These are phyloP conservation scores for Globisporangium paddicum DNA, from an alignment of 352 stramenopile species.

Conservation along the genomic window DNA sequence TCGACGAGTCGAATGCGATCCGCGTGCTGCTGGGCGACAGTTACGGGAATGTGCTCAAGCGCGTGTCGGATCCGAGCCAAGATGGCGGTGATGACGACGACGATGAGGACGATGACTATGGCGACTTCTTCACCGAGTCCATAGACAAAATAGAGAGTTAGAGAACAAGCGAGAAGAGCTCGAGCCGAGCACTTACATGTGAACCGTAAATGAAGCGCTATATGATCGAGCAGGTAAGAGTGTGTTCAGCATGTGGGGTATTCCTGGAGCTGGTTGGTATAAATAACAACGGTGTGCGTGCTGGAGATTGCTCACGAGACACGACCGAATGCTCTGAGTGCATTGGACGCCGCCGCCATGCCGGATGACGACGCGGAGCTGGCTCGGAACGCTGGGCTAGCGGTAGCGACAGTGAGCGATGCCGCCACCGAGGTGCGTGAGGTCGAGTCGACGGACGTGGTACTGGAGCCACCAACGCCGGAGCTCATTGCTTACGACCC, in stretches of 20 bases:
- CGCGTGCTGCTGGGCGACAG: slow-evolving; percentile 35
- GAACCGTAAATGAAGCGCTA: slow-evolving; percentile 6
- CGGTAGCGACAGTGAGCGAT: not conserved
- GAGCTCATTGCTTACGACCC: slow-evolving; percentile 36
- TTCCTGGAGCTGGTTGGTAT: slow-evolving; percentile 6
- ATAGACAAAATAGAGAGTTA: slow-evolving; percentile 27
- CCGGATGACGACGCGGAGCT: slow-evolving; percentile 5
- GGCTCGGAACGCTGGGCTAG: not conserved
- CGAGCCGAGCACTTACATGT: slow-evolving; percentile 5
- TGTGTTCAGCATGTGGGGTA: not conserved
- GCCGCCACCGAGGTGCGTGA: not conserved
- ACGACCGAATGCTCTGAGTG: slow-evolving; percentile 3
- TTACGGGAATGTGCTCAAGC: slow-evolving; percentile 24
- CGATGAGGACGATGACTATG: slow-evolving; percentile 17
- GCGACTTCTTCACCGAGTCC: slow-evolving; percentile 15
- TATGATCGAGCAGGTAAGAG: not conserved
- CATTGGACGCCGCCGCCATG: slow-evolving; percentile 3
- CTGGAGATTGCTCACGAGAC: not conserved
- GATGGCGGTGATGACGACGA: slow-evolving; percentile 17
- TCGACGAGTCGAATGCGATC: slow-evolving; percentile 65
- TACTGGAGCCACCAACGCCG: slow-evolving; percentile 28
- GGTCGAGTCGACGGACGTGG: slow-evolving; percentile 13
- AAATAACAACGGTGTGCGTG: slow-evolving; percentile 4
- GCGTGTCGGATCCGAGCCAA: not conserved
- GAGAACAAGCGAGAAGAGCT: slow-evolving; percentile 4